Evolutionary conservation across 768 basidiomycete genomes (phyloP).

Genomic region (Candolleomyces aberdarensis): DNA sequence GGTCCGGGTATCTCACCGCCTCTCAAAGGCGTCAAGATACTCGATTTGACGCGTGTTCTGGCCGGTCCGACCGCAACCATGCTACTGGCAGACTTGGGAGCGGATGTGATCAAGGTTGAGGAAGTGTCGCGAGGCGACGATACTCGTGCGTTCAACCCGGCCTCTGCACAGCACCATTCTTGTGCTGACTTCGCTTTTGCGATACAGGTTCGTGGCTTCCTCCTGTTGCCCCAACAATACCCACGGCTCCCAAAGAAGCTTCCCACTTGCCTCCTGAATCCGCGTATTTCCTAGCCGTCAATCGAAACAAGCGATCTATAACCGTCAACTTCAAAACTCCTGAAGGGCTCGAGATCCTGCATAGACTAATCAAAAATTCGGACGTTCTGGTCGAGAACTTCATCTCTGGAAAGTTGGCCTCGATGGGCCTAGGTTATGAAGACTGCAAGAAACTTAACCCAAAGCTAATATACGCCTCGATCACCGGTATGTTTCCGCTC

Average conservation of each 20-base stretch:
- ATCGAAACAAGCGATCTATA: constrained; percentile 86
- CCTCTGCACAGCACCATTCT: not conserved
- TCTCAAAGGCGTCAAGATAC: constrained; percentile 72
- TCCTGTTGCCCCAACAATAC: constrained; percentile 50
- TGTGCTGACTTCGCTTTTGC: constrained; percentile 6
- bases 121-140: constrained; percentile 82
- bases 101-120: constrained; percentile 93
- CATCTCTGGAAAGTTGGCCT: constrained; percentile 77
- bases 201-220: constrained; percentile 61
- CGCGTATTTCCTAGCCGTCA: constrained; percentile 87
- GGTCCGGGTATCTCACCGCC: constrained; percentile 69
- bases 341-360: constrained; percentile 74
- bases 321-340: constrained; percentile 84
- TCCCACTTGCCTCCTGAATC: constrained; percentile 82
- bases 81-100: constrained; percentile 89
- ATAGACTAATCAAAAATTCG: constrained; percentile 63
- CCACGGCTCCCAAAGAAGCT: constrained; percentile 48
- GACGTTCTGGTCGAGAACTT: constrained; percentile 93
- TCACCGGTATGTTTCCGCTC: constrained; percentile 59
- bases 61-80: constrained; percentile 93
- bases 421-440: constrained; percentile 84
- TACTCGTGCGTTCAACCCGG: constrained; percentile 54
- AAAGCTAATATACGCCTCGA: constrained; percentile 80
- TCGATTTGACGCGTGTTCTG: constrained; percentile 87
- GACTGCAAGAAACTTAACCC: constrained; percentile 77